Conservation (phyloP, 331 rosid species). For the Rhamnella rubrinervis region DNA sequence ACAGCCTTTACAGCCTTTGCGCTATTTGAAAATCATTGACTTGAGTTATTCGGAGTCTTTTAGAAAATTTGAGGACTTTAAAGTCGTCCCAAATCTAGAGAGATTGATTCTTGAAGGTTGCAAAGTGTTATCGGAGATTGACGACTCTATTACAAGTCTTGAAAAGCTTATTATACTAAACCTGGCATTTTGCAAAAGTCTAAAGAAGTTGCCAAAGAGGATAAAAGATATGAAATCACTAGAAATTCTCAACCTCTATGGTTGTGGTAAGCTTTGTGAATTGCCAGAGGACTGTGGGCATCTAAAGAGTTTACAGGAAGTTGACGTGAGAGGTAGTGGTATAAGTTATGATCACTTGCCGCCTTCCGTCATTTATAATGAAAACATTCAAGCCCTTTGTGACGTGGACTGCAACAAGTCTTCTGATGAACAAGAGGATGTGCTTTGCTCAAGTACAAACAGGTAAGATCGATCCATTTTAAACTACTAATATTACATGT, state of each 20-base stretch:
- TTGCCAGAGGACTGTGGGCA: background rate
- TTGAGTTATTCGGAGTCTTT: background rate
- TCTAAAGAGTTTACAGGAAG: background rate
- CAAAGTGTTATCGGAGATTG: background rate
- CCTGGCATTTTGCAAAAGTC: background rate
- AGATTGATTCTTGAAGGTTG: background rate
- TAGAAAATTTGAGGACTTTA: background rate
- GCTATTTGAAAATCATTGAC: background rate
- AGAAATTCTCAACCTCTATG: background rate
- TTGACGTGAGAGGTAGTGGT: background rate
- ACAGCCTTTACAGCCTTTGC: background rate
- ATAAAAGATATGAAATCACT: background rate
- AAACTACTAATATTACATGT: no score
- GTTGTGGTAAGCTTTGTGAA: background rate
- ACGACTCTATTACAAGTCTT: background rate
- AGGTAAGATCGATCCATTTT: no score
- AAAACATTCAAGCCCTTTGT: no score
- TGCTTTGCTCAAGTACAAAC: no score
- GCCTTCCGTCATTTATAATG: background rate
- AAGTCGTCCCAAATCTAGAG: conserved; percentile 1
- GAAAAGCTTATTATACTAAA: background rate
- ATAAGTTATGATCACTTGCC: background rate
- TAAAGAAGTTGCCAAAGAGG: background rate
- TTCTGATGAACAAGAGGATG: no score
- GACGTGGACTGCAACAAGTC: no score